phyloP scores from a whole-genome alignment of 495 filamentous ascomycete genomes.

The Talaromyces stipitatus region DNA sequence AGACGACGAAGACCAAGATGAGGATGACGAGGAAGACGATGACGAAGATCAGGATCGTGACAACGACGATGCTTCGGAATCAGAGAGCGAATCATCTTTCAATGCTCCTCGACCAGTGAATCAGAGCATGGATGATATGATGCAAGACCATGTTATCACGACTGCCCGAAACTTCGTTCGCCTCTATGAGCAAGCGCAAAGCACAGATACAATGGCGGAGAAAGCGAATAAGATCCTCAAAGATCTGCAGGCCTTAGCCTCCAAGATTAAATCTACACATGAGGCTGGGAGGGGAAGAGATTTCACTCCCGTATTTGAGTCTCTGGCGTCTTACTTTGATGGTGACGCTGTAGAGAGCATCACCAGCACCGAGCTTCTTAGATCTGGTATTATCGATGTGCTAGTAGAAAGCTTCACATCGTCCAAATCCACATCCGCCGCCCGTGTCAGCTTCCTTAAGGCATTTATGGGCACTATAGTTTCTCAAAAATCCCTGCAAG shows the following conservation, averaged over 20 bases:
- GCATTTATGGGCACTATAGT: constrained; percentile 83
- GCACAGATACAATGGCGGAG: constrained; percentile 58
- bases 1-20: constrained; percentile 41
- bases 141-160: constrained; percentile 65
- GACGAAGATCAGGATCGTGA: constrained; percentile 53
- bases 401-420: constrained; percentile 70
- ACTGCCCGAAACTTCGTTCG: constrained; percentile 78
- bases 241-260: constrained; percentile 62
- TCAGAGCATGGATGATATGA: constrained; percentile 47
- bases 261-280: constrained; percentile 64
- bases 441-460: constrained; percentile 78
- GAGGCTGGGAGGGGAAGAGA: constrained; percentile 39
- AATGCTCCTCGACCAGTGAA: constrained; percentile 34
- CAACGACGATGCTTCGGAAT: constrained; percentile 58
- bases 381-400: constrained; percentile 78
- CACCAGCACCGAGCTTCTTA: constrained; percentile 92
- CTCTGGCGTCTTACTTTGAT: constrained; percentile 80
- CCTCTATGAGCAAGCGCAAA: constrained; percentile 68
- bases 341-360: constrained; percentile 83
- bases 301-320: constrained; percentile 61
- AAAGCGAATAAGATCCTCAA: constrained; percentile 70
- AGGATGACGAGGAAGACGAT: constrained; percentile 50
- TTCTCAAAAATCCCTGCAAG: constrained; percentile 52
- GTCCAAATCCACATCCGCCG: constrained; percentile 36
- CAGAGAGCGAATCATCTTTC: constrained; percentile 53